Conservation (phyloP, 352 stramenopile genomes). For the Phytophthora uliginosa region DNA sequence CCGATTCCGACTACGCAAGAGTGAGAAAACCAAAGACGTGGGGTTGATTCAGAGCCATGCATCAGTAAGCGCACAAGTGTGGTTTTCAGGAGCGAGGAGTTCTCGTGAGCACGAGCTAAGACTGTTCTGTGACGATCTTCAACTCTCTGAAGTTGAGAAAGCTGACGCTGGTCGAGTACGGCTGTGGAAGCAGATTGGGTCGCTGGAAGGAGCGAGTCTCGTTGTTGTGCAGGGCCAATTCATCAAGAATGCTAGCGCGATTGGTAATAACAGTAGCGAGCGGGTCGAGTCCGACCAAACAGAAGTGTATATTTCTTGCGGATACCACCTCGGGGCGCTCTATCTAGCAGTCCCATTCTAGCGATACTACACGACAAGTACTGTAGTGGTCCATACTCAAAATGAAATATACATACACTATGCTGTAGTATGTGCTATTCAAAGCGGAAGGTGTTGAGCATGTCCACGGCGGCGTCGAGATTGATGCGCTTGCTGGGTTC, state of each 20-base stretch:
- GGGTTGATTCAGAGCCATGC: slow-evolving; percentile 46
- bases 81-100: slow-evolving; percentile 32
- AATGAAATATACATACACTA: not conserved
- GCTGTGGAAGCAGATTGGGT: slow-evolving; percentile 82
- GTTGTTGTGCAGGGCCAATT: slow-evolving; percentile 86
- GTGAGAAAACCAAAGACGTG: not conserved
- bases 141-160: slow-evolving; percentile 42
- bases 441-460: slow-evolving; percentile 30
- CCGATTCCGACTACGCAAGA: slow-evolving; percentile 58
- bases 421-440: not conserved
- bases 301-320: slow-evolving; percentile 3
- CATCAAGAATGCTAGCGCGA: slow-evolving; percentile 19
- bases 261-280: slow-evolving; percentile 29
- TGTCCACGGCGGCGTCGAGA: slow-evolving; percentile 31
- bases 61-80: slow-evolving; percentile 45
- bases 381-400: too few relatives aligned
- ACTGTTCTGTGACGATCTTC: slow-evolving; percentile 51
- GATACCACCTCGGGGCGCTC: slow-evolving; percentile 57
- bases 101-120: slow-evolving; percentile 26
- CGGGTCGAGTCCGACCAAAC: not conserved
- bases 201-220: slow-evolving; percentile 65
- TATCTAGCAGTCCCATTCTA: slow-evolving; percentile 74
- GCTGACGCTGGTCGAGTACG: slow-evolving; percentile 31
- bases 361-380: not conserved
- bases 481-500: slow-evolving; percentile 29